Percentiles rank a stretch among this genome's conserved stretches.
Conservation (phyloP, 495 filamentous ascomycete species). For the Penicillium atrosanguineum region DNA sequence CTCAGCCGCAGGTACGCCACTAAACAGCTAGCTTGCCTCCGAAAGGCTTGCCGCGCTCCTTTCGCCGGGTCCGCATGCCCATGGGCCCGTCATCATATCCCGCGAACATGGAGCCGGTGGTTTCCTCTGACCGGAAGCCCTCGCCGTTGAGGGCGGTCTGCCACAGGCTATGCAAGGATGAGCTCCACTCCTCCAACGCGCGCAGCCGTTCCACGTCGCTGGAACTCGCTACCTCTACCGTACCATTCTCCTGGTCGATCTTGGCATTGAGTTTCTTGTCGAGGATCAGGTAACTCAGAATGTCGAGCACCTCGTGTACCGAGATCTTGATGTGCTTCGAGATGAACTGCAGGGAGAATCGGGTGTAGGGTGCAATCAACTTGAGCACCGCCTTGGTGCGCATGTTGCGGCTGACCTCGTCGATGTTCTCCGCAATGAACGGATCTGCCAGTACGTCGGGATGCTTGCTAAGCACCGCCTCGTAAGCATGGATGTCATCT, state of each 20-base stretch:
- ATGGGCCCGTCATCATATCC: slow-evolving; percentile 31
- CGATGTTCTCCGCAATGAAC: slow-evolving; percentile 98
- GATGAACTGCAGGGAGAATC: slow-evolving; percentile 83
- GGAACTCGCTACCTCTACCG: slow-evolving; percentile 72
- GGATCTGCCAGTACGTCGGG: slow-evolving; percentile 86
- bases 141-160: slow-evolving; percentile 68
- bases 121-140: slow-evolving; percentile 57
- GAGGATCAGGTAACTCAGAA: slow-evolving; percentile 87
- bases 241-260: slow-evolving; percentile 85
- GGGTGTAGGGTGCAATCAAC: slow-evolving; percentile 90
- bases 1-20: slow-evolving; percentile 4
- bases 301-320: slow-evolving; percentile 84
- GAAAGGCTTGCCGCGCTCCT: slow-evolving; percentile 21
- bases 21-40: slow-evolving; percentile 3
- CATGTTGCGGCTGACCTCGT: slow-evolving; percentile 98
- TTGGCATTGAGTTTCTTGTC: slow-evolving; percentile 81
- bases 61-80: slow-evolving; percentile 17
- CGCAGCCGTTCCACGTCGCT: slow-evolving; percentile 71
- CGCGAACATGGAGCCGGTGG: slow-evolving; percentile 26
- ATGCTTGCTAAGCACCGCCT: slow-evolving; percentile 81
- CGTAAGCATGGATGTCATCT: slow-evolving; percentile 91
- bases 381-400: slow-evolving; percentile 93
- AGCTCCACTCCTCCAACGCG: slow-evolving; percentile 71
- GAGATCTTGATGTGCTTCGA: slow-evolving; percentile 82
- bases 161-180: slow-evolving; percentile 64